These are phyloP conservation scores for Trichoderma polysporum DNA, from an alignment of 2,329 filamentous ascomycete genomes.

Conservation along the genomic window DNA sequence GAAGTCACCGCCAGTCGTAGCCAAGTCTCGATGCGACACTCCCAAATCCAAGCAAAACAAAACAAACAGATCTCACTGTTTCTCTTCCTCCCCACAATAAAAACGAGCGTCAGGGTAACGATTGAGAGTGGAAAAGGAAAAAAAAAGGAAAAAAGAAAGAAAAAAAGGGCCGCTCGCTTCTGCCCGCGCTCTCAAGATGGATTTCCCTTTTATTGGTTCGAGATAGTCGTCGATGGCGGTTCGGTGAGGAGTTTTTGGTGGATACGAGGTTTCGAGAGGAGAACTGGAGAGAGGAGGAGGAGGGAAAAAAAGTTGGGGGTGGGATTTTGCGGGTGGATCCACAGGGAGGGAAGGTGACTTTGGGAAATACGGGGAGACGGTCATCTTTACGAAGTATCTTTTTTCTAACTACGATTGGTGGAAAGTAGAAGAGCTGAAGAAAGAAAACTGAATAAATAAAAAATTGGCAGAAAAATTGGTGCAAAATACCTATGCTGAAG, in stretches of 20 bases:
- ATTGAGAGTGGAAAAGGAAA: background rate
- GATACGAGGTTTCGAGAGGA: slow-evolving; percentile 4
- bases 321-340: background rate
- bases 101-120: slow-evolving; percentile 13
- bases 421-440: background rate
- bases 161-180: background rate
- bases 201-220: background rate
- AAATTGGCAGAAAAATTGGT: background rate
- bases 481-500: no score
- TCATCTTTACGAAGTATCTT: background rate
- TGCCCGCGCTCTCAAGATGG: background rate
- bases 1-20: background rate
- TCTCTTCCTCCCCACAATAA: background rate
- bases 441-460: background rate
- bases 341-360: slow-evolving; percentile 8
- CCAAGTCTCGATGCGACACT: background rate
- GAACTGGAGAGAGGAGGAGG: background rate
- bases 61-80: background rate
- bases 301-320: background rate
- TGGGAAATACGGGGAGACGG: background rate
- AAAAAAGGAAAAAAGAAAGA: background rate
- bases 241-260: background rate
- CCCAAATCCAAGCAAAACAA: background rate
- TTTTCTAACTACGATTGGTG: background rate
- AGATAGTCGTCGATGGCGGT: background rate